These are phyloP conservation scores for Paraphaeosphaeria sporulosa DNA, from an alignment of 2,329 filamentous ascomycete genomes.

Conservation along the genomic window DNA sequence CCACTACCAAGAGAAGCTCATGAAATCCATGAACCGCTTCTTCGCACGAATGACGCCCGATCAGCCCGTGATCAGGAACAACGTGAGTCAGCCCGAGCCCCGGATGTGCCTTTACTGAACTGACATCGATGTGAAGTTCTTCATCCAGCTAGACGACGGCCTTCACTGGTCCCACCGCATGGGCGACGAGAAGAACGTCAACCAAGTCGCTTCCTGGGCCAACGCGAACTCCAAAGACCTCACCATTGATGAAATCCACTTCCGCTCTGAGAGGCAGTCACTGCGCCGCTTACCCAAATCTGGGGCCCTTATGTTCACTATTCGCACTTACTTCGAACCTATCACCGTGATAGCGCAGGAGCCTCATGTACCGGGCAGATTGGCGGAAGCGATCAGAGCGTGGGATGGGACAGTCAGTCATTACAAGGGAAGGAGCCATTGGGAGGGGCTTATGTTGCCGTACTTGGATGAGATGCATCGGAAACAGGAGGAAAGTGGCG, in stretches of 20 bases:
- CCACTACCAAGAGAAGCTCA: conserved; percentile 14
- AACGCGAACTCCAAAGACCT: conserved; percentile 10
- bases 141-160: conserved; percentile 18
- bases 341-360: conserved; percentile 14
- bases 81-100: conserved; percentile 6
- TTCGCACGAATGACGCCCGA: conserved; percentile 13
- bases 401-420: conserved; percentile 13
- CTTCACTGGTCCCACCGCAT: conserved; percentile 17
- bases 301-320: conserved; percentile 63
- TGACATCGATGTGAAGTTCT: conserved; percentile 4
- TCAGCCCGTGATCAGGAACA: conserved; percentile 15
- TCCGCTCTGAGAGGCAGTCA: conserved; percentile 66
- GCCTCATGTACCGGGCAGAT: conserved; percentile 15
- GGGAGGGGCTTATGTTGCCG: conserved; percentile 12
- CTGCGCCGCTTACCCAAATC: conserved; percentile 62
- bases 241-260: conserved; percentile 13
- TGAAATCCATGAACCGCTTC: conserved; percentile 18
- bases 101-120: no score
- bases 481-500: conserved; percentile 9
- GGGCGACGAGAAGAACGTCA: conserved; percentile 14
- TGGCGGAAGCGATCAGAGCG: conserved; percentile 14
- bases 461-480: conserved; percentile 14
- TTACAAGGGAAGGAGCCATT: conserved; percentile 14
- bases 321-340: conserved; percentile 60
- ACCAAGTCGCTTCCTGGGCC: conserved; percentile 15